phyloP scores from a whole-genome alignment of 352 stramenopile genomes.

The Thalassiosira ordinaria region DNA sequence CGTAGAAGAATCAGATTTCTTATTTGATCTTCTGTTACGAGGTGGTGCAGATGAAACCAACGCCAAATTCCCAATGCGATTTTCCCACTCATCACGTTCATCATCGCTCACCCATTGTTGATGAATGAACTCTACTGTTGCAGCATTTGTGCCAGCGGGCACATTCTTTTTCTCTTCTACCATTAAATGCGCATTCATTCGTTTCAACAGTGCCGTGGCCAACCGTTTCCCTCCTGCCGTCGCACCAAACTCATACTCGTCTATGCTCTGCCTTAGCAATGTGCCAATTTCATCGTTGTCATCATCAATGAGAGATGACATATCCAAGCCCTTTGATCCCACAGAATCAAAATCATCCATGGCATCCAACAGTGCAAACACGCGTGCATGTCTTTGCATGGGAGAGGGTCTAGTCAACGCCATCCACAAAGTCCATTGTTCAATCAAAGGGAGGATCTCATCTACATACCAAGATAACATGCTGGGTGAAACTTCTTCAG shows the following conservation, averaged over 20 bases:
- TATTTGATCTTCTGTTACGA: slow-evolving; percentile 19
- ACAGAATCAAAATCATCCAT: slow-evolving; percentile 49
- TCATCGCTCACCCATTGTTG: slow-evolving; percentile 42
- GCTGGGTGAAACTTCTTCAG: slow-evolving; percentile 17
- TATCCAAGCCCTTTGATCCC: neutral
- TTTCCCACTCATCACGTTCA: slow-evolving; percentile 23
- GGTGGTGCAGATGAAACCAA: slow-evolving; percentile 14
- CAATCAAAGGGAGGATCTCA: slow-evolving; percentile 40
- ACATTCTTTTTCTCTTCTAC: slow-evolving; percentile 44
- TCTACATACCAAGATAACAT: slow-evolving; percentile 39
- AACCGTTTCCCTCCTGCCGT: slow-evolving; percentile 44
- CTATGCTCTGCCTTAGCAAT: slow-evolving; percentile 29
- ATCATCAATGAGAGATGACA: too few relatives aligned
- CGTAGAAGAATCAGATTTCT: slow-evolving; percentile 9
- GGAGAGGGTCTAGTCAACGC: slow-evolving; percentile 49
- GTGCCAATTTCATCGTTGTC: slow-evolving; percentile 17
- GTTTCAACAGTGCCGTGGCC: slow-evolving; percentile 48
- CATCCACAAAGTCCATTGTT: slow-evolving; percentile 58
- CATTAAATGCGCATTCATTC: slow-evolving; percentile 53
- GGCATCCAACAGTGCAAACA: slow-evolving; percentile 56
- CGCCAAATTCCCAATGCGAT: slow-evolving; percentile 54
- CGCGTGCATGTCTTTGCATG: slow-evolving; percentile 40
- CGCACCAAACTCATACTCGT: slow-evolving; percentile 55
- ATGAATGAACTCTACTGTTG: slow-evolving; percentile 44
- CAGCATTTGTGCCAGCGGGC: neutral